phyloP scores from a whole-genome alignment of 2,329 filamentous ascomycete genomes.

The Pseudogymnoascus sp. region DNA sequence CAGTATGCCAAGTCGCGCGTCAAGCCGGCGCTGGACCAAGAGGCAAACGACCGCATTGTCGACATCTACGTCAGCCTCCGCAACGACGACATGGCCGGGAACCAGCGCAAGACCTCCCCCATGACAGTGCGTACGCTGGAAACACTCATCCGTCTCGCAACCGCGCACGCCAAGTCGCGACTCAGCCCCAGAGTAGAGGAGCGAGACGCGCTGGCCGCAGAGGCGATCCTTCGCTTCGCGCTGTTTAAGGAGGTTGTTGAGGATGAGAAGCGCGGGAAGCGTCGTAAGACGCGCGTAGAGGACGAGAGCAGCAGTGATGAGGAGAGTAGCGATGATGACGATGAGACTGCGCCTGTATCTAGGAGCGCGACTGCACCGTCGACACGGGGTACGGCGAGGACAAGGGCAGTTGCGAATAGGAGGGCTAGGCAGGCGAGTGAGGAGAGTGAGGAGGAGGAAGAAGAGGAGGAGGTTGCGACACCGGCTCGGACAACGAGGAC shows the following conservation, averaged over 20 bases:
- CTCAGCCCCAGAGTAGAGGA: slow-evolving; percentile 84
- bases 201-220: slow-evolving; percentile 77
- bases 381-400: slow-evolving; percentile 27
- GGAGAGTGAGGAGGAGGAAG: slow-evolving; percentile 36
- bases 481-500: slow-evolving; percentile 20
- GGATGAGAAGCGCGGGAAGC: slow-evolving; percentile 72
- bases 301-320: slow-evolving; percentile 52
- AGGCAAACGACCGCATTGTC: slow-evolving; percentile 84
- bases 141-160: slow-evolving; percentile 95
- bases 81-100: slow-evolving; percentile 93
- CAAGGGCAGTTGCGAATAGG: slow-evolving; percentile 20
- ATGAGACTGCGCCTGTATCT: slow-evolving; percentile 23
- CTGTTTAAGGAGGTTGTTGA: slow-evolving; percentile 92
- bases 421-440: slow-evolving; percentile 27
- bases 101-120: slow-evolving; percentile 85
- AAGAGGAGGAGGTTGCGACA: slow-evolving; percentile 13
- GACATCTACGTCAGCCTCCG: slow-evolving; percentile 84
- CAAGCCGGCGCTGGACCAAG: slow-evolving; percentile 83
- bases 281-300: slow-evolving; percentile 59
- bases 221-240: slow-evolving; percentile 84
- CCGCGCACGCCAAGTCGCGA: slow-evolving; percentile 87
- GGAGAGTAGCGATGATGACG: slow-evolving; percentile 46
- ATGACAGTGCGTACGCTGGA: slow-evolving; percentile 96
- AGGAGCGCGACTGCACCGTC: slow-evolving; percentile 13
- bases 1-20: slow-evolving; percentile 92